phyloP scores from a whole-genome alignment of 2,329 filamentous ascomycete species.

The Neopestalotiopsis sp. region DNA sequence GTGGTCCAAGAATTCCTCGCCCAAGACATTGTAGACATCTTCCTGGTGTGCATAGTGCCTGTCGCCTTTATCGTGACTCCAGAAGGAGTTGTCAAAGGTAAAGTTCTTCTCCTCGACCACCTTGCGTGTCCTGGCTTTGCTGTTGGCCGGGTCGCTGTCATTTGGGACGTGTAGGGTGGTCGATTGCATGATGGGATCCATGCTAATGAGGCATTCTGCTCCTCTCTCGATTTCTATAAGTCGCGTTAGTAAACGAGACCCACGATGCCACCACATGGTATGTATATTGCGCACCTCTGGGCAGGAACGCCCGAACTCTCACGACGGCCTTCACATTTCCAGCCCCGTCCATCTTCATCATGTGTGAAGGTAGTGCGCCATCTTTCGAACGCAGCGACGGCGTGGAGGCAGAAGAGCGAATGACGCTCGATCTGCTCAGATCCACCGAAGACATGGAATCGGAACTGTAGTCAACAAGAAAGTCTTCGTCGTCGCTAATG shows the following conservation, averaged over 20 bases:
- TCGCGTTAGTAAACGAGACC: constrained; percentile 21
- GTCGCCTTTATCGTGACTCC: constrained; percentile 84
- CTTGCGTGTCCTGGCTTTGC: constrained; percentile 71
- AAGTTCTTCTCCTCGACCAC: constrained; percentile 87
- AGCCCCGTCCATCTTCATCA: constrained; percentile 63
- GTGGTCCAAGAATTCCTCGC: constrained; percentile 97
- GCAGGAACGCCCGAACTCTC: constrained; percentile 79
- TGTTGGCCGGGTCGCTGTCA: constrained; percentile 58
- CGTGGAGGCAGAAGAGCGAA: constrained; percentile 74
- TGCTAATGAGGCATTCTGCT: constrained; percentile 85
- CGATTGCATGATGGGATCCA: constrained; percentile 86
- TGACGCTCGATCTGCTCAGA: constrained; percentile 24
- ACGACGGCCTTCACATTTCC: constrained; percentile 86
- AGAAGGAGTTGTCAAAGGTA: constrained; percentile 97
- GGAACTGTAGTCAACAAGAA: constrained; percentile 27
- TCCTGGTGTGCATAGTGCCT: constrained; percentile 90
- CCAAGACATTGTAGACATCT: constrained; percentile 91
- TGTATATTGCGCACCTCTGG: constrained; percentile 63
- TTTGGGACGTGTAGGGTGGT: constrained; percentile 80
- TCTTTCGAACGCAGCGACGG: constrained; percentile 78
- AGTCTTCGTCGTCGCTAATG: neutral
- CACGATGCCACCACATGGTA: neutral
- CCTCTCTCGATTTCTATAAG: constrained; percentile 77
- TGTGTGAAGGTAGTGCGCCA: constrained; percentile 63
- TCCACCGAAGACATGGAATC: neutral